These are phyloP conservation scores for Saturnispora mendoncae DNA, from an alignment of 805 yeast genomes.

Conservation along the genomic window DNA sequence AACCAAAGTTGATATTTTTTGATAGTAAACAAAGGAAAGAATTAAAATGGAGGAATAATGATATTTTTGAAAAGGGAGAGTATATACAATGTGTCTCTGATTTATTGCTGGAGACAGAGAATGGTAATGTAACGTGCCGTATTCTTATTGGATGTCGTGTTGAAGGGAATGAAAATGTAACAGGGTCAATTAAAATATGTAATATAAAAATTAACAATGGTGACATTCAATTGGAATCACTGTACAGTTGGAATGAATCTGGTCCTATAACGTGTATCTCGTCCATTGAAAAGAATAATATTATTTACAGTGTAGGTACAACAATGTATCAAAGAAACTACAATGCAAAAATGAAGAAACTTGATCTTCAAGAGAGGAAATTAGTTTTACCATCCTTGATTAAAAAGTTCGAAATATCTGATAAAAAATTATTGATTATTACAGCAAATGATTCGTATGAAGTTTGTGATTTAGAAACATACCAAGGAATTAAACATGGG, in stretches of 20 bases:
- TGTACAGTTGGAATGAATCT: constrained; percentile 17
- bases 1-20: constrained; percentile 17
- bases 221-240: constrained; percentile 12
- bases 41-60: constrained; percentile 6
- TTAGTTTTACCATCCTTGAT: background rate
- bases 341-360: constrained; percentile 1
- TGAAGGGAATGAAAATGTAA: constrained; percentile 3
- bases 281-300: constrained; percentile 20
- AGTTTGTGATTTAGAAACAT: background rate
- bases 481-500: background rate
- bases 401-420: constrained; percentile 3
- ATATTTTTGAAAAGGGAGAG: constrained; percentile 18
- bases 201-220: constrained; percentile 19
- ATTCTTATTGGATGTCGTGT: constrained; percentile 29
- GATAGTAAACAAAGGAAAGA: constrained; percentile 18
- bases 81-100: constrained; percentile 26
- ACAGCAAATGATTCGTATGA: constrained; percentile 25
- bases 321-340: constrained; percentile 3
- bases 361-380: background rate
- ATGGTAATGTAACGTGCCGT: constrained; percentile 19
- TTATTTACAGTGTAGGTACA: constrained; percentile 19
- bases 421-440: constrained; percentile 17
- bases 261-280: constrained; percentile 19
- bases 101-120: constrained; percentile 26
- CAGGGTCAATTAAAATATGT: constrained; percentile 24